These are phyloP conservation scores for Begonia peltatifolia DNA, from an alignment of 306 rosid species.

Conservation along the genomic window DNA sequence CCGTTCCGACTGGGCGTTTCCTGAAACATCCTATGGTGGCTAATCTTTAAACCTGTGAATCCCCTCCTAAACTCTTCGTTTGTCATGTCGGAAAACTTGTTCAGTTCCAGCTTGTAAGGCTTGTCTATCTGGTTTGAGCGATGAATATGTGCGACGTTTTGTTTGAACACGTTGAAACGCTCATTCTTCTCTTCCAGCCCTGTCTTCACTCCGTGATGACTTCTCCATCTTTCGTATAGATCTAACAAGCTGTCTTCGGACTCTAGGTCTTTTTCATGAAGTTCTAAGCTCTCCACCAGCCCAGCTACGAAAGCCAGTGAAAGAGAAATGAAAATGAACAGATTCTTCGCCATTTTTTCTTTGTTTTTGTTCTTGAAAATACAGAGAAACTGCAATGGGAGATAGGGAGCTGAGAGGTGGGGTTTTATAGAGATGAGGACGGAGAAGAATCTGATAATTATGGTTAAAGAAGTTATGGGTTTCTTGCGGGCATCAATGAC, in stretches of 20 bases:
- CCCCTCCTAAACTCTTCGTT: slow-evolving; percentile 21
- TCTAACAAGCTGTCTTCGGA: slow-evolving; percentile 25
- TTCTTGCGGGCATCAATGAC: neutral
- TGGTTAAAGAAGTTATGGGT: neutral
- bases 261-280: slow-evolving; percentile 28
- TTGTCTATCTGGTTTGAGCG: slow-evolving; percentile 30
- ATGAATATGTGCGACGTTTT: slow-evolving; percentile 26
- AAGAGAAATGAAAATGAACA: neutral
- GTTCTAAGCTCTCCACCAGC: slow-evolving; percentile 20
- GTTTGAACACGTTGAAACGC: slow-evolving; percentile 38
- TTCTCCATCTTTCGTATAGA: slow-evolving; percentile 37
- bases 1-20: slow-evolving; percentile 5
- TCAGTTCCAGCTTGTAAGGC: slow-evolving; percentile 35
- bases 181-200: slow-evolving; percentile 19
- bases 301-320: slow-evolving; percentile 19
- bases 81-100: slow-evolving; percentile 39
- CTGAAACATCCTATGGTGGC: slow-evolving; percentile 14
- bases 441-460: neutral
- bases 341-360: neutral
- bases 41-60: slow-evolving; percentile 23
- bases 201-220: slow-evolving; percentile 20
- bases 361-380: neutral
- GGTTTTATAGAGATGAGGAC: neutral
- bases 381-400: neutral
- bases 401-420: neutral